These are phyloP conservation scores for Pseudopithomyces maydicus DNA, from an alignment of 2,329 filamentous ascomycete species.

Conservation along the genomic window DNA sequence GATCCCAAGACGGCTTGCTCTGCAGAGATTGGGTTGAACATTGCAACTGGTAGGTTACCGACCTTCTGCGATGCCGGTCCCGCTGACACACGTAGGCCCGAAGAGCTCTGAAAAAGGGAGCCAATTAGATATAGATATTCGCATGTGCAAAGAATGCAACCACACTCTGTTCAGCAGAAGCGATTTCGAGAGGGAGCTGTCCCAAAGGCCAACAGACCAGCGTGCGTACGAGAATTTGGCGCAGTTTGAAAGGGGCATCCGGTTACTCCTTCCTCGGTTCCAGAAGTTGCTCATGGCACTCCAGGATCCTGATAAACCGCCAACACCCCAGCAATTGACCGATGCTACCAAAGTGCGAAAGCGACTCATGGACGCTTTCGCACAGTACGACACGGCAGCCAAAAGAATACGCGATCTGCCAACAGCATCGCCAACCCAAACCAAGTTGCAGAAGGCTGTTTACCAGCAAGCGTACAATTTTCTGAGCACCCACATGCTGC, in stretches of 20 bases:
- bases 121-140: conserved; percentile 75
- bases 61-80: neutral
- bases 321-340: conserved; percentile 71
- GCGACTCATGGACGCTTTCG: conserved; percentile 84
- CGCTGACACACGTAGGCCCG: conserved; percentile 25
- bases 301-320: conserved; percentile 72
- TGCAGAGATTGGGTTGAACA: conserved; percentile 78
- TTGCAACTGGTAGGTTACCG: conserved; percentile 64
- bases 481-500: conserved; percentile 87
- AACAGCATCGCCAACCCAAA: conserved; percentile 72
- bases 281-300: conserved; percentile 75
- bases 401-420: conserved; percentile 80
- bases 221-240: conserved; percentile 81
- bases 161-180: conserved; percentile 71
- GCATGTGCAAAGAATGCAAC: conserved; percentile 91
- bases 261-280: conserved; percentile 79
- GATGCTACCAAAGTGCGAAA: conserved; percentile 91
- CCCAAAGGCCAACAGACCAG: conserved; percentile 73
- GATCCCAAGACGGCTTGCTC: conserved; percentile 86
- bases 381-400: conserved; percentile 83
- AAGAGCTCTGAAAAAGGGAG: conserved; percentile 47
- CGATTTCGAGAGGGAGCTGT: conserved; percentile 75
- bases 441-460: conserved; percentile 77
- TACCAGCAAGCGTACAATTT: conserved; percentile 83
- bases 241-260: conserved; percentile 88